These are phyloP conservation scores for Psilocybe sp. DNA, from an alignment of 768 basidiomycete species.

Conservation along the genomic window DNA sequence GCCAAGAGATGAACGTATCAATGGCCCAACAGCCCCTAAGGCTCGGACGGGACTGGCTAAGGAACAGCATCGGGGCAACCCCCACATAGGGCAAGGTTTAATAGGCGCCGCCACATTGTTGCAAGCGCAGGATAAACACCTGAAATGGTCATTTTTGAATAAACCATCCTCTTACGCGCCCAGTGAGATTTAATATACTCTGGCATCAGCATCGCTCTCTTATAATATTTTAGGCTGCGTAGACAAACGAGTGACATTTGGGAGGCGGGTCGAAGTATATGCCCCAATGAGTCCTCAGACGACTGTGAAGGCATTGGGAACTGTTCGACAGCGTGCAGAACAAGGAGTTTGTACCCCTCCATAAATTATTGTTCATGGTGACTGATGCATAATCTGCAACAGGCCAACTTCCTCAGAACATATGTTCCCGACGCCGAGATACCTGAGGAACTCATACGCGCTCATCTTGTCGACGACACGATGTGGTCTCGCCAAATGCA, in stretches of 20 bases:
- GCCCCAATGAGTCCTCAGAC: conserved; percentile 51
- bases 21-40: conserved; percentile 12
- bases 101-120: conserved; percentile 54
- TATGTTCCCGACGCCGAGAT: conserved; percentile 73
- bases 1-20: conserved; percentile 51
- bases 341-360: conserved; percentile 52
- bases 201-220: not conserved
- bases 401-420: conserved; percentile 74
- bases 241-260: conserved; percentile 13
- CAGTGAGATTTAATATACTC: not conserved
- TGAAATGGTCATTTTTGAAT: conserved; percentile 51
- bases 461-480: conserved; percentile 49
- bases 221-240: conserved; percentile 4
- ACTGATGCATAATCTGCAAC: conserved; percentile 3
- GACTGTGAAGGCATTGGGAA: conserved; percentile 24
- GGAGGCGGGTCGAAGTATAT: conserved; percentile 43
- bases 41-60: conserved; percentile 5
- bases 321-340: conserved; percentile 52
- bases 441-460: conserved; percentile 61
- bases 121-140: conserved; percentile 34
- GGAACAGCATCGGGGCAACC: conserved; percentile 40
- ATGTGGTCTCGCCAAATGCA: conserved; percentile 29
- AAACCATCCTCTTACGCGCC: conserved; percentile 7
- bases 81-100: conserved; percentile 54
- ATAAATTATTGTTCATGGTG: not conserved